Evolutionary conservation across 2,329 filamentous ascomycete genomes (phyloP).

Genomic region (Verticillium isaacii): DNA sequence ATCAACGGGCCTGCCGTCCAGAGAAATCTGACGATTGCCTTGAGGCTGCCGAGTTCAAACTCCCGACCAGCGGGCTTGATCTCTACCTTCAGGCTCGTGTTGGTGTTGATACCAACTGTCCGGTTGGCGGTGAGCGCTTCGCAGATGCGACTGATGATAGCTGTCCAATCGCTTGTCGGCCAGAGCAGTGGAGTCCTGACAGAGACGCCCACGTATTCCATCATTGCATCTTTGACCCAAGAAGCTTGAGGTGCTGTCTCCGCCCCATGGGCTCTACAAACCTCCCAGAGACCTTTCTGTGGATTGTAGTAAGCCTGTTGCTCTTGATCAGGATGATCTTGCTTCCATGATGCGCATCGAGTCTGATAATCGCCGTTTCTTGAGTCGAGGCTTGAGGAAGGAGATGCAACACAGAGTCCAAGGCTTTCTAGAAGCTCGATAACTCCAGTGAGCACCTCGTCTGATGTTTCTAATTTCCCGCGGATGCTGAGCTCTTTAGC

Average conservation of each 20-base stretch:
- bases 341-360: no score
- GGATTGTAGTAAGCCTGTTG: background rate
- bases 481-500: background rate
- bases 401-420: background rate
- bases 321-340: no score
- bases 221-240: background rate
- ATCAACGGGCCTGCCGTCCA: slow-evolving; percentile 1
- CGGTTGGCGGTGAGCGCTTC: background rate
- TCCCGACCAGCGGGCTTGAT: background rate
- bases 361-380: no score
- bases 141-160: background rate
- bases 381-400: background rate
- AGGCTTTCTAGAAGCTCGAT: background rate
- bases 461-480: background rate
- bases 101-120: background rate
- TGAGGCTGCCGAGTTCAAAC: background rate
- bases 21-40: slow-evolving; percentile 1
- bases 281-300: background rate
- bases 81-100: background rate
- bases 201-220: background rate
- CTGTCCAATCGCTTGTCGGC: background rate
- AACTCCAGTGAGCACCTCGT: background rate
- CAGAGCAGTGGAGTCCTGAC: background rate
- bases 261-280: background rate
- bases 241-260: background rate